These are phyloP conservation scores for Daldinia decipiens DNA, from an alignment of 495 filamentous ascomycete species.

Conservation along the genomic window DNA sequence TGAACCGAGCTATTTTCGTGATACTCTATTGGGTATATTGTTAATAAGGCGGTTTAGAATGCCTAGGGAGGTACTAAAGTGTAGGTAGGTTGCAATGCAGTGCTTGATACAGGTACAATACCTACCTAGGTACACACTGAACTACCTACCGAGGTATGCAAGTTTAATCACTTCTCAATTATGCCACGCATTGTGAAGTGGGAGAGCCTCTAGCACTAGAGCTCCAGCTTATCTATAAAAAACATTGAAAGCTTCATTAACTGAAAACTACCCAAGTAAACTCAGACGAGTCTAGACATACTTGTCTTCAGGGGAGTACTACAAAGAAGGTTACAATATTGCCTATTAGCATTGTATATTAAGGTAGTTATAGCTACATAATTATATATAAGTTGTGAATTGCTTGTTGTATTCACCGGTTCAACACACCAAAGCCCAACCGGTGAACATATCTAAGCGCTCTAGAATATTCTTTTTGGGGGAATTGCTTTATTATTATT, in stretches of 20 bases:
- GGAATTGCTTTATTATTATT: constrained; percentile 8
- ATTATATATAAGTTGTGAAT: background rate
- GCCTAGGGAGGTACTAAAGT: background rate
- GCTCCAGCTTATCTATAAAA: constrained; percentile 5
- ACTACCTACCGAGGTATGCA: too few species aligned
- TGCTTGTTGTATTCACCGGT: too few species aligned
- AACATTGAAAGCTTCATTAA: background rate
- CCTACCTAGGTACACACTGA: too few species aligned
- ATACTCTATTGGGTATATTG: constrained; percentile 13
- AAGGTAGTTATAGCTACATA: constrained; percentile 2
- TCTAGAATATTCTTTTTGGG: background rate
- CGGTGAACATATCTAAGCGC: background rate
- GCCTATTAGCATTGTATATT: background rate
- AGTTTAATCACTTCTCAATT: too few species aligned
- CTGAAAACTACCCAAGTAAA: background rate
- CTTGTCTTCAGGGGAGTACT: background rate
- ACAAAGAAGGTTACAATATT: background rate
- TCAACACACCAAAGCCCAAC: background rate
- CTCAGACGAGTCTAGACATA: constrained; percentile 8
- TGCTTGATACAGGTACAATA: too few species aligned
- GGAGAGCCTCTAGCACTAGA: constrained; percentile 1
- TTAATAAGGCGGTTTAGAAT: constrained; percentile 24
- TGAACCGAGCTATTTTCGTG: constrained; percentile 27
- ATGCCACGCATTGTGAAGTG: background rate
- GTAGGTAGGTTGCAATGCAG: background rate